Percentiles rank a stretch among this genome's conserved stretches.
Conservation (phyloP, 495 filamentous ascomycete genomes). For the Xylaria bambusicola region DNA sequence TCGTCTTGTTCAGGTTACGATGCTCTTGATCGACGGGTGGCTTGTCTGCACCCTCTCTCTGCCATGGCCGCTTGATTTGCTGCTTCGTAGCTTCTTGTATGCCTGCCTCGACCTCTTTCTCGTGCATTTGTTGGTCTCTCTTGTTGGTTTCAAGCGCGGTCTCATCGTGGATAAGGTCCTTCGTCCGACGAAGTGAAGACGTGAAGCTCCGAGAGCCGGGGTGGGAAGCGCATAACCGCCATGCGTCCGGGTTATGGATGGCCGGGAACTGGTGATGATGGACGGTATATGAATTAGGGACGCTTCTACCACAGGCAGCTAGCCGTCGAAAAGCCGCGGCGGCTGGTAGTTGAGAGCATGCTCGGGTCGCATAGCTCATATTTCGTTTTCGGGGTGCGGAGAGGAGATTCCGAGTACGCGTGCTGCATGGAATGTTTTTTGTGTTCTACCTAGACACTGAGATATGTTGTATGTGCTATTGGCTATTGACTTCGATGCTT, state of each 20-base stretch:
- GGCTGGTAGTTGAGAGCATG: constrained; percentile 29
- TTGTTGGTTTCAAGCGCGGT: constrained; percentile 41
- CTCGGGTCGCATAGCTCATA: constrained; percentile 35
- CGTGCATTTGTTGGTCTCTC: constrained; percentile 39
- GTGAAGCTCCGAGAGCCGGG: not conserved
- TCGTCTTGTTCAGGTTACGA: constrained; percentile 46
- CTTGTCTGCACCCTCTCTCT: constrained; percentile 63
- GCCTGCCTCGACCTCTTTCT: constrained; percentile 38
- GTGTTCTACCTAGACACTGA: too few relatives aligned
- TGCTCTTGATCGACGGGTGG: constrained; percentile 51
- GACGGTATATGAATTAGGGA: not conserved
- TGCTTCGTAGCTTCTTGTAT: constrained; percentile 34
- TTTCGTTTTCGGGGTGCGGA: constrained; percentile 3
- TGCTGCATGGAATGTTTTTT: not conserved
- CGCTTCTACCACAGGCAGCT: constrained; percentile 12
- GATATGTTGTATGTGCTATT: not conserved
- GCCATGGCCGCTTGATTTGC: constrained; percentile 61
- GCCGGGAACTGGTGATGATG: not conserved
- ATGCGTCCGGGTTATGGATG: not conserved
- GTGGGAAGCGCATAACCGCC: not conserved
- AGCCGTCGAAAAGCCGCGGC: constrained; percentile 22
- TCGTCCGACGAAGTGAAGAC: constrained; percentile 11
- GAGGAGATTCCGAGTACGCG: not conserved
- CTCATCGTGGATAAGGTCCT: constrained; percentile 24
- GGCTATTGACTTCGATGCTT: not conserved